A percentile compares a stretch with the other conserved stretches of the same genome.
Evolutionary conservation across 805 yeast genomes (phyloP).

Genomic region (Tetrapisispora phaffii): DNA sequence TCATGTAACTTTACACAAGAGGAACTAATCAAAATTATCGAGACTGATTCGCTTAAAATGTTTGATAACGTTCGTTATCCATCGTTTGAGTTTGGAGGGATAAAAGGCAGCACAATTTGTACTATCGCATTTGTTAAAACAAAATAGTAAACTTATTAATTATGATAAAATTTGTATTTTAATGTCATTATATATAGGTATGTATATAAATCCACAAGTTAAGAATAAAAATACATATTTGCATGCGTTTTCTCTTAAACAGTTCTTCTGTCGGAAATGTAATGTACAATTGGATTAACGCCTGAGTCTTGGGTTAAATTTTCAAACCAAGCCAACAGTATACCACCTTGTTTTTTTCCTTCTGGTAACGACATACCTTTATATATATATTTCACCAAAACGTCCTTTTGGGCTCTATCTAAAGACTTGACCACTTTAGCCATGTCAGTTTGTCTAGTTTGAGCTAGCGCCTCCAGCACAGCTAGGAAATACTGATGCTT

Average conservation of each 20-base stretch:
- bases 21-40: slow-evolving; percentile 53
- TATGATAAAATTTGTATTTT: background rate
- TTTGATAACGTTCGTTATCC: slow-evolving; percentile 73
- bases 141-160: slow-evolving; percentile 4
- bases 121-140: slow-evolving; percentile 63
- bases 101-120: slow-evolving; percentile 78
- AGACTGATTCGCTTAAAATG: slow-evolving; percentile 37
- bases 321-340: slow-evolving; percentile 84
- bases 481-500: slow-evolving; percentile 38
- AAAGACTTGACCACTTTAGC: slow-evolving; percentile 49
- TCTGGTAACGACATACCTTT: slow-evolving; percentile 70
- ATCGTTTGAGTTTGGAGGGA: slow-evolving; percentile 80
- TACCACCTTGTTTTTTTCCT: slow-evolving; percentile 81
- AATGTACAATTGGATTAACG: slow-evolving; percentile 80
- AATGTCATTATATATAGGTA: background rate
- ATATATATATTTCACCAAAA: slow-evolving; percentile 73
- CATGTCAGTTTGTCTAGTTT: slow-evolving; percentile 60
- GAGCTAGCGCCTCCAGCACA: slow-evolving; percentile 63
- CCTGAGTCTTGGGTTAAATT: slow-evolving; percentile 79
- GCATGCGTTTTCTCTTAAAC: slow-evolving; percentile 32
- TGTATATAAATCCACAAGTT: background rate
- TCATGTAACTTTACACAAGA: slow-evolving; percentile 87
- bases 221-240: background rate
- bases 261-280: slow-evolving; percentile 74
- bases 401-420: slow-evolving; percentile 57